A percentile compares a stretch with the other conserved stretches of the same genome.
Evolutionary conservation across 2,329 filamentous ascomycete genomes (phyloP).

Genomic region (Ophiostoma montium): DNA sequence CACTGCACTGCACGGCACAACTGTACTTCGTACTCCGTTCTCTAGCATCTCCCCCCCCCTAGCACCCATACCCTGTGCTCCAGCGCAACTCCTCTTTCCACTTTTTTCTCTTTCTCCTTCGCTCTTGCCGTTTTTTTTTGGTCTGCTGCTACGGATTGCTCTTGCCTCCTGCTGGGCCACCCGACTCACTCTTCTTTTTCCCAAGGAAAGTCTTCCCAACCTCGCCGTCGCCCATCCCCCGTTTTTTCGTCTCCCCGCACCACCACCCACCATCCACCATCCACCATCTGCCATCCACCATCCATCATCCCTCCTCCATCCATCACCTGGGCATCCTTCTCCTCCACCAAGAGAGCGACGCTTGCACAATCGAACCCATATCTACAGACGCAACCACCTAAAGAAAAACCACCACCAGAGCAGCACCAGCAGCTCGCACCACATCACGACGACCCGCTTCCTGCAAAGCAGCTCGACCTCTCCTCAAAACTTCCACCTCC

Average conservation of each 20-base stretch:
- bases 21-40: neutral
- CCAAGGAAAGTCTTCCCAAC: neutral
- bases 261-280: neutral
- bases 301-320: neutral
- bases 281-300: too few species aligned
- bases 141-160: neutral
- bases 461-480: too few species aligned
- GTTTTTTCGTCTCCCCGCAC: slow-evolving; percentile 2
- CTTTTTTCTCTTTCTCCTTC: slow-evolving; percentile 1
- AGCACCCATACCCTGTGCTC: neutral
- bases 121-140: neutral
- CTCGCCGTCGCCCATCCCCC: neutral
- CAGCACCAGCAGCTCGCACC: too few species aligned
- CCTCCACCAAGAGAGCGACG: slow-evolving; percentile 1
- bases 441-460: too few species aligned
- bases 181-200: neutral
- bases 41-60: neutral
- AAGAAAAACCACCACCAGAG: neutral
- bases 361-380: neutral
- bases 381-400: neutral
- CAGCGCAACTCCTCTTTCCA: neutral
- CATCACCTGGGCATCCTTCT: neutral
- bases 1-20: too few species aligned
- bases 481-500: too few species aligned
- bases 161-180: neutral